phyloP scores from a whole-genome alignment of 2,329 filamentous ascomycete species.

The Xylariales sp. region DNA sequence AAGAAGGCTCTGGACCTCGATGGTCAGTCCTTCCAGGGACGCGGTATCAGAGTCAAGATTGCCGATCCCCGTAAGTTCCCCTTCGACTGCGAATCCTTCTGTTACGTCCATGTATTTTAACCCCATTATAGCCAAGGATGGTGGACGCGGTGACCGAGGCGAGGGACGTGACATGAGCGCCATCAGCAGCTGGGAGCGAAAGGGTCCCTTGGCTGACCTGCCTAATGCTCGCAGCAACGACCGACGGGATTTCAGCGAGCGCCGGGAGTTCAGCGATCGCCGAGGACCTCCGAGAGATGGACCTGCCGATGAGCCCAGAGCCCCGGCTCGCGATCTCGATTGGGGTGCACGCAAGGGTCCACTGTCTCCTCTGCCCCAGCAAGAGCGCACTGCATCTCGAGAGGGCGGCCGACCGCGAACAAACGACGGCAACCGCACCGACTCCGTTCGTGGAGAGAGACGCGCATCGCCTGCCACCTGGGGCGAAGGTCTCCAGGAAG shows the following conservation, averaged over 20 bases:
- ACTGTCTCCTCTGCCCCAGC: constrained; percentile 63
- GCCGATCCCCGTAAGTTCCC: constrained; percentile 89
- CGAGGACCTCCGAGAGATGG: constrained; percentile 62
- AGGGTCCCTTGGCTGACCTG: constrained; percentile 78
- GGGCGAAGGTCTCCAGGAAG: constrained; percentile 73
- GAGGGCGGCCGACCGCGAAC: constrained; percentile 50
- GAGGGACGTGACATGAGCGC: constrained; percentile 80
- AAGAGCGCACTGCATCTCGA: constrained; percentile 46
- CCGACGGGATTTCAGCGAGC: constrained; percentile 20
- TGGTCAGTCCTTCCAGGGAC: constrained; percentile 77
- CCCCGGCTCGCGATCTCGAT: constrained; percentile 72
- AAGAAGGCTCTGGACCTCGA: constrained; percentile 86
- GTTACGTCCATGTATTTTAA: constrained; percentile 28
- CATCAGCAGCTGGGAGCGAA: constrained; percentile 86
- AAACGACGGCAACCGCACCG: constrained; percentile 55
- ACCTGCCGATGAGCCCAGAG: constrained; percentile 67
- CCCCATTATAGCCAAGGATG: constrained; percentile 68
- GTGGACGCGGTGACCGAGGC: constrained; percentile 57
- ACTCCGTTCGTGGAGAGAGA: constrained; percentile 57
- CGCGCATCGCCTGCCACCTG: constrained; percentile 67
- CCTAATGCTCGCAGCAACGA: constrained; percentile 35
- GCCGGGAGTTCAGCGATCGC: constrained; percentile 57
- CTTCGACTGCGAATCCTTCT: constrained; percentile 6
- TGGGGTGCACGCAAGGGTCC: constrained; percentile 97
- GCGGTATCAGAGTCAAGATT: constrained; percentile 88